A percentile compares a stretch with the other conserved stretches of the same genome.
Conservation (phyloP, 805 yeast species). For the Nakazawaea wickerhamii region DNA sequence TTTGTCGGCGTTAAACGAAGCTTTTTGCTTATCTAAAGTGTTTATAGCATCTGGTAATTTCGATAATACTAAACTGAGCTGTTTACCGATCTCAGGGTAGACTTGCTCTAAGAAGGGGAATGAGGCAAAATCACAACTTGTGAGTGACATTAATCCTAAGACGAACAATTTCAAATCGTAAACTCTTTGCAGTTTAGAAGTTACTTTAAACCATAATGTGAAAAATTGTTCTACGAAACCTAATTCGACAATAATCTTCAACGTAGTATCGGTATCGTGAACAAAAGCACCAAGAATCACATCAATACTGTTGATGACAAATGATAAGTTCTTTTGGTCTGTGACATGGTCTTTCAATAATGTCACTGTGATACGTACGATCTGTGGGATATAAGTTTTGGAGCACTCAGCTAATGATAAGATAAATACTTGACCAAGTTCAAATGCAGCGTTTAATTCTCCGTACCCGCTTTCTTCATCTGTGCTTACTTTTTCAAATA, state of each 20-base stretch:
- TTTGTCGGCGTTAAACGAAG: conserved; percentile 39
- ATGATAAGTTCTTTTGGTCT: conserved; percentile 29
- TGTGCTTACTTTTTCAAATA: conserved; percentile 39
- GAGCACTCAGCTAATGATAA: conserved; percentile 49
- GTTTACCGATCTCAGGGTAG: conserved; percentile 45
- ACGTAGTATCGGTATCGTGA: conserved; percentile 50
- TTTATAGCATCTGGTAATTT: conserved; percentile 69
- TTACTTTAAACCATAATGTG: conserved; percentile 56
- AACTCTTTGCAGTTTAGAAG: conserved; percentile 58
- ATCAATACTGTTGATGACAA: conserved; percentile 49
- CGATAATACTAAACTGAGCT: conserved; percentile 46
- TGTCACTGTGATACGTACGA: conserved; percentile 40
- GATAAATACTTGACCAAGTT: conserved; percentile 58
- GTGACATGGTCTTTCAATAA: conserved; percentile 28
- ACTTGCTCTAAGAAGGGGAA: conserved; percentile 23
- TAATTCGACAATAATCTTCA: conserved; percentile 42
- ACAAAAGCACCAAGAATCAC: conserved; percentile 60
- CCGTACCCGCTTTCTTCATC: conserved; percentile 48
- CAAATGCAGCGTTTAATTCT: conserved; percentile 56
- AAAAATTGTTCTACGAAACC: conserved; percentile 48
- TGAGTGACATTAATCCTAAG: conserved; percentile 57
- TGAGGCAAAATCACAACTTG: conserved; percentile 12
- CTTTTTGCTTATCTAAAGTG: conserved; percentile 57
- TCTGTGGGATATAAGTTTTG: conserved; percentile 37
- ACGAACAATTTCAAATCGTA: conserved; percentile 75